Evolutionary conservation across 805 yeast genomes (phyloP).

Genomic region (Nakazawaea ambrosiae): DNA sequence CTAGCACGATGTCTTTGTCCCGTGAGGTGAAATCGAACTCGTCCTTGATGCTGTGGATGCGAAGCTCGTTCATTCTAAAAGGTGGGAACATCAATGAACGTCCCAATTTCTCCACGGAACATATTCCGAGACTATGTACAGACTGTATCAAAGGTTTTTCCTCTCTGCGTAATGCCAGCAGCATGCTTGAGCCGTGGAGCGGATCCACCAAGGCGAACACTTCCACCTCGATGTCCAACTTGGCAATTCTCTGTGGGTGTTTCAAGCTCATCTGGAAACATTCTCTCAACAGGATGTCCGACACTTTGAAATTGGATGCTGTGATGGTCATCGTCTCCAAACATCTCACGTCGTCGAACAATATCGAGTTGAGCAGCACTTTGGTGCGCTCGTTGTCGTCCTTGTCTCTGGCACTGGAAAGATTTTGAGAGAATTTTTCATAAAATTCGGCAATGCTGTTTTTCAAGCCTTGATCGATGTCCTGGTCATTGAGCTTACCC

Average conservation of each 20-base stretch:
- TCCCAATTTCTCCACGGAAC: slow-evolving; percentile 22
- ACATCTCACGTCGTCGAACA: slow-evolving; percentile 8
- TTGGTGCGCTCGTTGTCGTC: slow-evolving; percentile 18
- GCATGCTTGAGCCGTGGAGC: neutral
- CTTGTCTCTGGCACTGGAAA: slow-evolving; percentile 16
- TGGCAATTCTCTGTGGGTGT: slow-evolving; percentile 9
- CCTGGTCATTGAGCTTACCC: slow-evolving; percentile 15
- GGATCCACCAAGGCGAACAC: slow-evolving; percentile 2
- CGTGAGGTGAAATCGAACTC: neutral
- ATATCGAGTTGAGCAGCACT: slow-evolving; percentile 12
- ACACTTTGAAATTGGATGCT: slow-evolving; percentile 11
- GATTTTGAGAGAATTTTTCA: slow-evolving; percentile 16
- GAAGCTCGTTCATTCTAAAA: slow-evolving; percentile 22
- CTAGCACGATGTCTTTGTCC: neutral
- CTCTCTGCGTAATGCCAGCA: neutral
- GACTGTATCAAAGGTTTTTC: slow-evolving; percentile 20
- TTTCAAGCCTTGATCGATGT: slow-evolving; percentile 14
- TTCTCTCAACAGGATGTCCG: slow-evolving; percentile 9
- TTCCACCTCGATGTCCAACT: slow-evolving; percentile 8
- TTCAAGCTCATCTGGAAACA: slow-evolving; percentile 4
- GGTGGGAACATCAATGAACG: slow-evolving; percentile 28
- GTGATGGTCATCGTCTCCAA: slow-evolving; percentile 11
- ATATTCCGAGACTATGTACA: slow-evolving; percentile 18
- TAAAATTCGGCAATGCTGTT: slow-evolving; percentile 2
- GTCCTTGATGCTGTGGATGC: slow-evolving; percentile 12